These are phyloP conservation scores for Marasmius sp. DNA, from an alignment of 1,284 basidiomycete genomes.

Conservation along the genomic window DNA sequence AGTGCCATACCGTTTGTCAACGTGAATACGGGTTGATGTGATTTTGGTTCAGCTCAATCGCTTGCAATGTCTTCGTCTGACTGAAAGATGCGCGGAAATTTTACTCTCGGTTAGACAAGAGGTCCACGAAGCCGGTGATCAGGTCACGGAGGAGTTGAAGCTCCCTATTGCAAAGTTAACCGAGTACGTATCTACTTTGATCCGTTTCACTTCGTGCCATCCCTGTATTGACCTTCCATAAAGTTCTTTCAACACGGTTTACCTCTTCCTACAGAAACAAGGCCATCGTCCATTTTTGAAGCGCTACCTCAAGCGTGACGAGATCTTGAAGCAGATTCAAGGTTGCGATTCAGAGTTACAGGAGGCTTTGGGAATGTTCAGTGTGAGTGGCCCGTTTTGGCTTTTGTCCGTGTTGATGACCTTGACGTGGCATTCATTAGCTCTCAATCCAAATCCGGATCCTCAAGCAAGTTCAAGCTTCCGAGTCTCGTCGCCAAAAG, in stretches of 20 bases:
- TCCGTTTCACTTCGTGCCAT: not conserved
- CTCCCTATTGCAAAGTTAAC: conserved; percentile 39
- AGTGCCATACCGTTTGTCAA: conserved; percentile 22
- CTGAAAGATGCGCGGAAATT: conserved; percentile 45
- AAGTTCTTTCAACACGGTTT: conserved; percentile 47
- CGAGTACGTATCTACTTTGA: conserved; percentile 40
- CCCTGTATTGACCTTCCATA: conserved; percentile 3
- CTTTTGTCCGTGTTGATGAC: not conserved
- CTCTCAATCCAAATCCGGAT: conserved; percentile 60
- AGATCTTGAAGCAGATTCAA: conserved; percentile 57
- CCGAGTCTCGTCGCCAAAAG: conserved; percentile 17
- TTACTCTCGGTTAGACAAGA: conserved; percentile 43
- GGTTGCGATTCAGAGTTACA: conserved; percentile 53
- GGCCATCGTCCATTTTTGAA: conserved; percentile 72
- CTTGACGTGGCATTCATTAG: conserved; percentile 21
- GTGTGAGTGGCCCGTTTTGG: conserved; percentile 35
- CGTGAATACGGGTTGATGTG: not conserved
- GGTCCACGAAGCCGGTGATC: conserved; percentile 37
- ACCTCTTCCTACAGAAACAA: conserved; percentile 57
- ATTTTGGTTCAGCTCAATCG: conserved; percentile 49
- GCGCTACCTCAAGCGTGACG: conserved; percentile 74
- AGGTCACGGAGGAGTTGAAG: conserved; percentile 32
- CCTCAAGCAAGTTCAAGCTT: conserved; percentile 50
- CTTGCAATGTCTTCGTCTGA: conserved; percentile 44
- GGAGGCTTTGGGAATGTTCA: conserved; percentile 58